phyloP scores from a whole-genome alignment of 768 basidiomycete species.

The Strobilomyces dryophilus region DNA sequence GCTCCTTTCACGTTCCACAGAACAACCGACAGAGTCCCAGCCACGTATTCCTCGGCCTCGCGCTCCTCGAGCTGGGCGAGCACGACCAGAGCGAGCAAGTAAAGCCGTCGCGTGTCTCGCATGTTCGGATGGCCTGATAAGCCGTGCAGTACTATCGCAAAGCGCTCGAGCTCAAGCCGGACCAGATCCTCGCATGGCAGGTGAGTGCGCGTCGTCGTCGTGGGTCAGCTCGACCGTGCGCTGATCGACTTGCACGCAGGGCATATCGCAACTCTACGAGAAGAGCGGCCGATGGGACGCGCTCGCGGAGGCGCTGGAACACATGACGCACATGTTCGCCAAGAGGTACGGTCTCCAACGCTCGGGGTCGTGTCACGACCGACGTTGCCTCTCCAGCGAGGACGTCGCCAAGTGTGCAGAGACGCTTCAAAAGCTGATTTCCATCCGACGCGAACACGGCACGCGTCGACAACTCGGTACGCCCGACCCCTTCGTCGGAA shows the following conservation, averaged over 20 bases:
- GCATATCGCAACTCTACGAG: conserved; percentile 71
- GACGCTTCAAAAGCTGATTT: conserved; percentile 70
- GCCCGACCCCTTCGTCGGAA: neutral
- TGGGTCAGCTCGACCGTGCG: conserved; percentile 9
- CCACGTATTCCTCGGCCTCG: conserved; percentile 80
- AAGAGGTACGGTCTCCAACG: conserved; percentile 45
- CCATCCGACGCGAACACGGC: conserved; percentile 57
- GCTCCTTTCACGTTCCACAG: neutral
- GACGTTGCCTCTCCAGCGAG: conserved; percentile 39
- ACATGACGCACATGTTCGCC: conserved; percentile 54
- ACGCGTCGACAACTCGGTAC: conserved; percentile 50
- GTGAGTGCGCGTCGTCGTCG: conserved; percentile 34
- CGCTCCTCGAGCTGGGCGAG: conserved; percentile 71
- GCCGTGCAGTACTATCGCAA: conserved; percentile 64
- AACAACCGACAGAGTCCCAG: conserved; percentile 37
- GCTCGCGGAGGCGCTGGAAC: conserved; percentile 48
- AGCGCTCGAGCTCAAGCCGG: conserved; percentile 66
- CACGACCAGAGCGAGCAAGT: conserved; percentile 82
- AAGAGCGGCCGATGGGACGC: conserved; percentile 54
- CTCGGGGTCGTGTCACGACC: neutral
- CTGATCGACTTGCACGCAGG: conserved; percentile 39
- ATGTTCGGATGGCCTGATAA: conserved; percentile 15
- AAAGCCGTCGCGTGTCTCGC: conserved; percentile 29
- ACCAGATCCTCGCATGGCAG: conserved; percentile 82
- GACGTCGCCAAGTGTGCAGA: conserved; percentile 82